Percentiles rank a stretch among this genome's conserved stretches.
Evolutionary conservation across 331 rosid species (phyloP).

Genomic region (Phaseolus coccineus): DNA sequence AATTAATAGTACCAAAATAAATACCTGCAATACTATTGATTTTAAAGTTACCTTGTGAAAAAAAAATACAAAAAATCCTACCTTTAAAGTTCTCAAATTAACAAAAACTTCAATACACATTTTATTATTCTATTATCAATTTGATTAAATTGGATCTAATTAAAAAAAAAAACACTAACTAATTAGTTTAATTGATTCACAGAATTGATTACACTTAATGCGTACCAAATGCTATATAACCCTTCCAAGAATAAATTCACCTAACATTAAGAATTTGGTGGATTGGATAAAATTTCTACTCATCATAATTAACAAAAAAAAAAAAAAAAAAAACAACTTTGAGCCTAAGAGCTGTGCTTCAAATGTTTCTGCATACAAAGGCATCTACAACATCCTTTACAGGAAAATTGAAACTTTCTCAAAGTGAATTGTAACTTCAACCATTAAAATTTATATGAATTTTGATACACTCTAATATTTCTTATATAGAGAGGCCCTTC

Average conservation of each 20-base stretch:
- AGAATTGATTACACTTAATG: too few species aligned
- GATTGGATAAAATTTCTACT: too few species aligned
- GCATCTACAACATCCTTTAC: not conserved
- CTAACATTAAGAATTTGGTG: not conserved
- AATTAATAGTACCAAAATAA: too few species aligned
- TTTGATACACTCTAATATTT: not conserved
- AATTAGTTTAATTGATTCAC: not conserved
- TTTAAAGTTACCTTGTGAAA: too few species aligned
- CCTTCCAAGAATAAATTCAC: not conserved
- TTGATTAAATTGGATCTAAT: too few species aligned
- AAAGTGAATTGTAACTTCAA: not conserved
- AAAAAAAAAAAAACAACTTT: not conserved
- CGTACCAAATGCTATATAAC: not conserved
- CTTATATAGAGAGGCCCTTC: not conserved
- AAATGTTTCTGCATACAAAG: not conserved
- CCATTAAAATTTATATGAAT: not conserved
- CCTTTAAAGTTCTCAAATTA: too few species aligned
- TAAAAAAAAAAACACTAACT: too few species aligned
- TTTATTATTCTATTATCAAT: too few species aligned
- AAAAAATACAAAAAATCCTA: too few species aligned
- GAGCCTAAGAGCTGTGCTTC: not conserved
- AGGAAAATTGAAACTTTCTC: not conserved
- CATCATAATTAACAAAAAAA: not conserved
- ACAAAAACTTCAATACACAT: too few species aligned
- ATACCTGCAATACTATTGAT: too few species aligned